Base-by-base conservation (phyloP, 176 grass and related monocot genomes). In the Pharus latifolius region DNA sequence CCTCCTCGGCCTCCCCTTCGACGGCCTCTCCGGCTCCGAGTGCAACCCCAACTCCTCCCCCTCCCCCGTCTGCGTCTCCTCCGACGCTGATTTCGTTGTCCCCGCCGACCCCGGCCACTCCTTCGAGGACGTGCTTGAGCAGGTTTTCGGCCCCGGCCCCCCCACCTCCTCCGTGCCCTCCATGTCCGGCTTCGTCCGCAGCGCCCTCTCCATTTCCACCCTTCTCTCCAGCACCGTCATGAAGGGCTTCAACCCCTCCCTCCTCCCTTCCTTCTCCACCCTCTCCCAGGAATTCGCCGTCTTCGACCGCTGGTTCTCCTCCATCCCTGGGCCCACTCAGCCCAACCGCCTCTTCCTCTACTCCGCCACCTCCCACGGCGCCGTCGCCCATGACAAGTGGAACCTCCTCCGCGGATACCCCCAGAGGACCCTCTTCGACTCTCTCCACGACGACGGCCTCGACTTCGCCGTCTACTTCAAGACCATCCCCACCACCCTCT, bases 221-320 rank as follows among this genome's bases (percentile, higher is more conserved):
- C 71, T 84, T 0, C 78, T 92, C 23, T 80, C 83, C 38, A 64
- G 44, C 55, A 73, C 66, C 19, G 93, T 97, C 3, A 97, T 97
- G 93, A 80, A 84, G 23, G 93, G 89, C 2, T 97, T 97, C 83
- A 86, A 60, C 28, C 93, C 93, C 0, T 56, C 85, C 62, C 82
- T 58, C 10, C 69, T 92, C 29, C 89, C 93, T 0, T 44, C 91
- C 44, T 97, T 92, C 78, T 76, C 86, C 17, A 70, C 83, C 15
- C 82, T 97, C 19, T 86, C 85, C 5, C 33, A 88, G 2, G 61
- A 81, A 49, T 97, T 97, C 78, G 89, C 88, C 16, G 88, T 96
- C 20, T 96, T 96, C 84, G 93, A 97, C 56, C 89, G 86, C 13
- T 97, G 93, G 93, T 97, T 97, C 88, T 92, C 93, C 41, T 97